phyloP scores from a whole-genome alignment of 495 filamentous ascomycete species.

The Jackrogersella minutella region DNA sequence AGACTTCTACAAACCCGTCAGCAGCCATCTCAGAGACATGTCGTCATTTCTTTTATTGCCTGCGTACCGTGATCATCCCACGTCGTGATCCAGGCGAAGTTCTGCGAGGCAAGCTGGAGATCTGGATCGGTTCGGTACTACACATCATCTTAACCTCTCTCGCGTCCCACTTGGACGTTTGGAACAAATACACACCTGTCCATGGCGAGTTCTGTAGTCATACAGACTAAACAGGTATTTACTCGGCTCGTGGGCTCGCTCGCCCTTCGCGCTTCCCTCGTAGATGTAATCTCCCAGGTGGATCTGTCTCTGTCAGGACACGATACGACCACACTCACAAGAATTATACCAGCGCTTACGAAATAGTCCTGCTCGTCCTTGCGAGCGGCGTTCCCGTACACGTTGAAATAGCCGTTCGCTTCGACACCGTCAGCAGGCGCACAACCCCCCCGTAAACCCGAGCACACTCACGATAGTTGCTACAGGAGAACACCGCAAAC shows the following conservation, averaged over 20 bases:
- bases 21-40: background rate
- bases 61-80: constrained; percentile 71
- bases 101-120: constrained; percentile 62
- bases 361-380: constrained; percentile 75
- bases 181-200: constrained; percentile 33
- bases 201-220: constrained; percentile 64
- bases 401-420: constrained; percentile 66
- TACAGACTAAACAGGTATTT: constrained; percentile 52
- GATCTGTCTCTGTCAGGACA: constrained; percentile 37
- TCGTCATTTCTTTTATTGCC: background rate
- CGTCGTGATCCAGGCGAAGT: constrained; percentile 72
- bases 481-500: constrained; percentile 66
- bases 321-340: background rate
- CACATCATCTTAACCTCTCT: background rate
- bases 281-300: constrained; percentile 77
- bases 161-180: background rate
- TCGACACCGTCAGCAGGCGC: constrained; percentile 8
- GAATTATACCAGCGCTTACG: constrained; percentile 8
- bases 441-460: no score
- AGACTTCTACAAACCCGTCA: constrained; percentile 53
- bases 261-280: constrained; percentile 54
- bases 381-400: constrained; percentile 69
- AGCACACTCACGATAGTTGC: constrained; percentile 59
- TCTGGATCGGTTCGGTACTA: constrained; percentile 69
- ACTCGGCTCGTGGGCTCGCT: constrained; percentile 37